phyloP scores from a whole-genome alignment of 2,329 filamentous ascomycete genomes.

The Rutstroemia sp. region DNA sequence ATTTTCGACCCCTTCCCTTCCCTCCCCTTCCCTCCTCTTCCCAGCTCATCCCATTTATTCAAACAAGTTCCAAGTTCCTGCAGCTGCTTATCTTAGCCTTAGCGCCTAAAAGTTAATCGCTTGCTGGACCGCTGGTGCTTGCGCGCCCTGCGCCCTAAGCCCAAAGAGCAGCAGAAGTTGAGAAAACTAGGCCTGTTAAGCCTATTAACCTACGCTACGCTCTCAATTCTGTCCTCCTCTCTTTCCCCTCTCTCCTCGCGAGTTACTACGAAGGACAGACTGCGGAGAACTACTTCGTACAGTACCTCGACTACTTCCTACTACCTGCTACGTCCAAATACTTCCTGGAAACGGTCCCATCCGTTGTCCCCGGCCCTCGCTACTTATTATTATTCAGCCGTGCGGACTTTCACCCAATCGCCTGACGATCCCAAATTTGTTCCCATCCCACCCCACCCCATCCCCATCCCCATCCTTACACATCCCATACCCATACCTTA shows the following conservation, averaged over 20 bases:
- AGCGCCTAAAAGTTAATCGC: constrained; percentile 13
- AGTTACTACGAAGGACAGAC: too few species aligned
- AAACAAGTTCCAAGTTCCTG: background rate
- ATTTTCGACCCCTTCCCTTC: background rate
- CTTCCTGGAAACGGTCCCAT: too few species aligned
- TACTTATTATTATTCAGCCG: background rate
- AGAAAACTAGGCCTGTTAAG: background rate
- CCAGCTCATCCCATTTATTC: background rate
- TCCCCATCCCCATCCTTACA: too few species aligned
- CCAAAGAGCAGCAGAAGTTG: background rate
- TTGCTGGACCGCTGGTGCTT: background rate
- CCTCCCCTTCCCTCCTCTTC: background rate
- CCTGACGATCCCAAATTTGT: too few species aligned
- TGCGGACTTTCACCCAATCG: too few species aligned
- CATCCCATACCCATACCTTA: background rate
- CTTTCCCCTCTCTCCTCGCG: too few species aligned
- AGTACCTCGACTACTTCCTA: too few species aligned
- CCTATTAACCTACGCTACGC: too few species aligned
- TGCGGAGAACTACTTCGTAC: too few species aligned
- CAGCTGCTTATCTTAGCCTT: constrained; percentile 15
- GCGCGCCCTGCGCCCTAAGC: background rate
- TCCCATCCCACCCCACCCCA: too few species aligned
- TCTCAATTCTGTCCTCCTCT: too few species aligned
- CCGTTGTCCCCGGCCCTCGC: background rate
- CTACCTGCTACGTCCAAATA: too few species aligned